A percentile compares a stretch with the other conserved stretches of the same genome.
phyloP scores from a whole-genome alignment of 2,329 filamentous ascomycete genomes.

The Nigrospora sphaerica region DNA sequence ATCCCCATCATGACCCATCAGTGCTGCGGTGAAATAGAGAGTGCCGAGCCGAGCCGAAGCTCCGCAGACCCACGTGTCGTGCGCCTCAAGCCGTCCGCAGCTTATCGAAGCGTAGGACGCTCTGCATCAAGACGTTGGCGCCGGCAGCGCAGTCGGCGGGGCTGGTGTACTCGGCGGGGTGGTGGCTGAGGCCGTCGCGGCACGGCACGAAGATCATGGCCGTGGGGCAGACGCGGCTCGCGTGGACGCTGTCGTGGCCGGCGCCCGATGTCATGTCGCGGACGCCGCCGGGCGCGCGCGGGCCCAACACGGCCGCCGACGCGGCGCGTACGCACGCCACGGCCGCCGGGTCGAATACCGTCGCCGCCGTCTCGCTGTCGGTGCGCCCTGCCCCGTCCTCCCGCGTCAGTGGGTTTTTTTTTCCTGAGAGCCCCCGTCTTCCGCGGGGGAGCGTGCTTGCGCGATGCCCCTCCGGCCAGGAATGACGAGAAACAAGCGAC shows the following conservation, averaged over 20 bases:
- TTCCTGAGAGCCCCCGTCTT: too few species aligned
- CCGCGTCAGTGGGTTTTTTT: too few species aligned
- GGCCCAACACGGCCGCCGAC: constrained; percentile 49
- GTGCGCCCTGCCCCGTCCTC: constrained; percentile 37
- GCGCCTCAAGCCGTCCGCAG: neutral
- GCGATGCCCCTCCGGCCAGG: too few species aligned
- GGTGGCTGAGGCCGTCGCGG: constrained; percentile 55
- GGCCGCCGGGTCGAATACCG: constrained; percentile 60
- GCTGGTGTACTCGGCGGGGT: constrained; percentile 55
- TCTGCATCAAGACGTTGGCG: constrained; percentile 39
- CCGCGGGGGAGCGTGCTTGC: too few species aligned
- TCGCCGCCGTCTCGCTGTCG: constrained; percentile 55
- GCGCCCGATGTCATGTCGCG: constrained; percentile 32
- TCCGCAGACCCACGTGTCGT: too few species aligned
- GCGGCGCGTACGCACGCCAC: constrained; percentile 57
- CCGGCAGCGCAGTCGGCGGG: constrained; percentile 51
- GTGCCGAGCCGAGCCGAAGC: too few species aligned
- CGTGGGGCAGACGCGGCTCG: constrained; percentile 51
- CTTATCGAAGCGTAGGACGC: constrained; percentile 30
- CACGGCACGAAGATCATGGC: constrained; percentile 64
- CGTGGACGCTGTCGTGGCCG: constrained; percentile 48
- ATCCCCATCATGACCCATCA: too few species aligned
- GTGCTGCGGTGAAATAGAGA: too few species aligned
- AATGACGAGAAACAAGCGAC: too few species aligned
- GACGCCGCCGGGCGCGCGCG: constrained; percentile 20